Base-by-base conservation (phyloP, 2,329 filamentous ascomycete species). In the Microcera coccophila region DNA sequence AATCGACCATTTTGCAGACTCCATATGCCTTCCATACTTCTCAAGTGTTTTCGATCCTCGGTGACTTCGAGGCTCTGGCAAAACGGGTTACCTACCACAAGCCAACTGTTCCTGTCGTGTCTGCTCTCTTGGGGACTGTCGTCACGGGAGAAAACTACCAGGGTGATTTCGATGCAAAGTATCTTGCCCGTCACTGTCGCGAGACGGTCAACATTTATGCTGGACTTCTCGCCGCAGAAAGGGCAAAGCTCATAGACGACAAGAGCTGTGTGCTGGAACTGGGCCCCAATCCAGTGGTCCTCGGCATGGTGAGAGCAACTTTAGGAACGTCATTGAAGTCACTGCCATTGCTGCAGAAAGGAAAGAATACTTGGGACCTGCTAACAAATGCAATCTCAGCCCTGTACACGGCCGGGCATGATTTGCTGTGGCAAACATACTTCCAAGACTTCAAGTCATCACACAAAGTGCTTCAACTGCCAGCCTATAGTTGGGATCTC, bases 401-500 rank as follows among this genome's bases (percentile, higher is more conserved):
- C 1, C 41, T 90, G 0, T 80, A 85, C 64, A 67, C 68, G 3
- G 74, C 73, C 9, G 85, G 84, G 29, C 66, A 86, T 7, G 69
- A 74, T 32, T 69, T 90, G 44, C 73, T 84, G 59, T 85, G 44
- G 71, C 87, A 81, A 45, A 85, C 87, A 63, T 86, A 78, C 57
- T 80, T 86, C 51, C 68, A 74, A 41, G 67, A 71, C 45, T 75
- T 75, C 48, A 54, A 58, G 16, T 42, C 52, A 0, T 64, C 61
- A 10, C 62, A 68, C 3, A 63, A 63, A 3, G 70, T 89, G 8
- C 64, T 87, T 5, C 69, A 78, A 5, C 67, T 90, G 1, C 86
- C 86, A 0, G 75, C 76, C 2, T 90, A 90, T 60, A 74, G 74
- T 0, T 90, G 85, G 66, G 82, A 90, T 55, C 71, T 80, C 54